Conservation (phyloP, 768 basidiomycete genomes). For the Suillus paluster region DNA sequence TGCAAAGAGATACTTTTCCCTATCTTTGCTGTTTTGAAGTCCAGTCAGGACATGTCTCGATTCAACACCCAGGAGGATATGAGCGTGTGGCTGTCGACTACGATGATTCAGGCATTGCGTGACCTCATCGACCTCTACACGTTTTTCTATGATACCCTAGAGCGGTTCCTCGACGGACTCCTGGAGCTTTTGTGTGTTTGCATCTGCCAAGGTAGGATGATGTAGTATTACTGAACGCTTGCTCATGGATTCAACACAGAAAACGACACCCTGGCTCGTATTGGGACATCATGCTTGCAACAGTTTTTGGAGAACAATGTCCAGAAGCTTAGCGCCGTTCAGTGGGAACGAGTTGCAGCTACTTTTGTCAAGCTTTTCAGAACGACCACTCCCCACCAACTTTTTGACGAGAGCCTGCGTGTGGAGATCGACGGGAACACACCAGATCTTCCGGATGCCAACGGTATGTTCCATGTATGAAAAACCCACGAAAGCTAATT, state of each 20-base stretch:
- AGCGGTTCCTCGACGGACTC: slow-evolving; percentile 90
- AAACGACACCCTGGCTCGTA: slow-evolving; percentile 96
- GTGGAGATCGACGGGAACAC: slow-evolving; percentile 72
- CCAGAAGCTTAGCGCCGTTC: slow-evolving; percentile 75
- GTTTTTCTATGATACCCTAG: slow-evolving; percentile 90
- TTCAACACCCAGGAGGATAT: slow-evolving; percentile 98
- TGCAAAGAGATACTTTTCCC: slow-evolving; percentile 97
- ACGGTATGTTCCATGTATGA: slow-evolving; percentile 23
- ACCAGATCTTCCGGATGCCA: slow-evolving; percentile 58
- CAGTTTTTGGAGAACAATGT: slow-evolving; percentile 95
- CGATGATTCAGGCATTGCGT: slow-evolving; percentile 97
- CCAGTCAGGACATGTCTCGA: slow-evolving; percentile 87
- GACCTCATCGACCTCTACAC: slow-evolving; percentile 96
- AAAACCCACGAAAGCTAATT: slow-evolving; percentile 3
- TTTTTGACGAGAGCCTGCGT: slow-evolving; percentile 93
- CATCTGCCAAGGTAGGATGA: slow-evolving; percentile 90
- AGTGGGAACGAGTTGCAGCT: slow-evolving; percentile 91
- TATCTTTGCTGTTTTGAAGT: slow-evolving; percentile 95
- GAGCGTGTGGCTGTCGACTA: slow-evolving; percentile 99
- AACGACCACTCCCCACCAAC: slow-evolving; percentile 95
- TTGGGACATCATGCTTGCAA: slow-evolving; percentile 97
- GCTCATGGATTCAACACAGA: slow-evolving; percentile 52
- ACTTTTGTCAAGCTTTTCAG: slow-evolving; percentile 97
- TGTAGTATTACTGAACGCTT: slow-evolving; percentile 5
- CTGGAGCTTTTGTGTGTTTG: slow-evolving; percentile 93